Conservation (phyloP, 139 green algal species). For the Nannochloris sp. region DNA sequence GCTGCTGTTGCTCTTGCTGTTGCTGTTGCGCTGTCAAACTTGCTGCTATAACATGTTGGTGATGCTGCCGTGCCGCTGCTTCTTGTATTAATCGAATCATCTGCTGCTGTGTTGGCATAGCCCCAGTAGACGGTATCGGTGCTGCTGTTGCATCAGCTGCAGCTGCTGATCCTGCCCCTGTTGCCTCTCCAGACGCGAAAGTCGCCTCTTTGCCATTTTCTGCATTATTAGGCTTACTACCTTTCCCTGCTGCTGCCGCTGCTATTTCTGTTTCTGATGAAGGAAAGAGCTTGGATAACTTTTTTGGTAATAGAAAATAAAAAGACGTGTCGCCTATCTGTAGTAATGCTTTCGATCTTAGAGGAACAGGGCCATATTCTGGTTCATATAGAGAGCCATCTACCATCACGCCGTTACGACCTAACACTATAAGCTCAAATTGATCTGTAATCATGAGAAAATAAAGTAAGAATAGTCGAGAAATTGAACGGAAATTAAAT, state of each 20-base stretch:
- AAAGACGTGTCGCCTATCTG: conserved; percentile 57
- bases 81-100: too few species aligned
- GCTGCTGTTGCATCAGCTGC: conserved; percentile 9
- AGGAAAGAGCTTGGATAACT: not conserved
- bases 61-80: too few species aligned
- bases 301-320: conserved; percentile 69
- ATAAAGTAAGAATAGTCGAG: too few species aligned
- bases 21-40: too few species aligned
- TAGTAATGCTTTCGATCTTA: conserved; percentile 44
- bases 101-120: too few species aligned
- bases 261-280: not conserved
- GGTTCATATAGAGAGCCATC: conserved; percentile 22
- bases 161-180: not conserved
- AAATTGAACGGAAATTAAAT: too few species aligned
- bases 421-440: conserved; percentile 50
- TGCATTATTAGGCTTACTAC: not conserved
- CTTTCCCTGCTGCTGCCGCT: conserved; percentile 2
- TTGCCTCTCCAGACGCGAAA: not conserved
- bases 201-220: not conserved
- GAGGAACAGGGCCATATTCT: not conserved
- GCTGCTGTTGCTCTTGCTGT: not conserved
- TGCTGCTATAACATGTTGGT: too few species aligned
- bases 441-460: conserved; percentile 11
- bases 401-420: conserved; percentile 73
- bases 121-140: too few species aligned